Evolutionary conservation across 2,329 filamentous ascomycete species (phyloP), one percentile per base, ranked within the genome.

Genomic region (Penicillium verrucosum): DNA sequence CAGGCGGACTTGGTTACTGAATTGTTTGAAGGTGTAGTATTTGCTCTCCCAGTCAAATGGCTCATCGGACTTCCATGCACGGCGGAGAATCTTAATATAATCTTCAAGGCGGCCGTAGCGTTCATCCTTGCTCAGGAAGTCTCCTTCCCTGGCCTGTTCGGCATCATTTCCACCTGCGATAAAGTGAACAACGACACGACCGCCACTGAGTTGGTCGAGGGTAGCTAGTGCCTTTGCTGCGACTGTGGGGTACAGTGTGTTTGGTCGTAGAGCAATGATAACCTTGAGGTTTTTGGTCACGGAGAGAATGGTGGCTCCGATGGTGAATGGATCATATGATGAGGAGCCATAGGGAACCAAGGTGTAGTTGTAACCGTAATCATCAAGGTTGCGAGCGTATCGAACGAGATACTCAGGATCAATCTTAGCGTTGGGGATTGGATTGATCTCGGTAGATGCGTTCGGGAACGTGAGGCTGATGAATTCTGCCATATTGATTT

Each of bases 311-410:
- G 81, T 85, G 0, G 84, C 82, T 23, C 82, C 84, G 11, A 82
- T 76, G 5, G 83, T 86, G 71, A 81, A 86, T 1, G 82, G 82
- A 60, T 85, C 82, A 56, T 77, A 83, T 10, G 68, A 80, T 2
- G 77, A 78, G 0, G 83, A 85, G 49, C 79, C 78, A 59, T 86
- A 86, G 0, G 83, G 83, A 16, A 85, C 77, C 2, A 86, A 77
- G 0, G 84, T 86, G 68, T 86, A 86, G 70, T 85, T 84, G 75
- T 80, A 86, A 44, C 71, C 80, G 67, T 85, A 82, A 64, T 86
- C 83, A 59, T 64, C 58, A n/a, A 64, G 44, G 30, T 60, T 50
- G 11, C 62, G 60, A 34, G 62, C 60, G 25, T 64, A 64, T 4
- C 62, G 57, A 25, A 54, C 42, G n/a, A 64, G 53, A 34, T 58